Base-by-base conservation (phyloP, 2,329 filamentous ascomycete genomes). In the Alternaria ventricosa region DNA sequence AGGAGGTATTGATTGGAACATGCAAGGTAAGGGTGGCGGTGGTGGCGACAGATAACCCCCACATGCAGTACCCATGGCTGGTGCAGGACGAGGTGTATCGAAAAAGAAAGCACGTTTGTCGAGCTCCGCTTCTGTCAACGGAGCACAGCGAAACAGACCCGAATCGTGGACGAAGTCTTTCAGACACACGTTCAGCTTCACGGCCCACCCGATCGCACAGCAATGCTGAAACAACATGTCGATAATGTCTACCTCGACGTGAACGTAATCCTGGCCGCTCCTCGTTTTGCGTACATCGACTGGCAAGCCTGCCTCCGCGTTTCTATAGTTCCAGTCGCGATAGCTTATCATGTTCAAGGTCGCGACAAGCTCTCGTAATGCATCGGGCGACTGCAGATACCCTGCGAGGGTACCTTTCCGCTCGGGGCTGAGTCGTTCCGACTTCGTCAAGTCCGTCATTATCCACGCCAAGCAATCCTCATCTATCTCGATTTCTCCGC, bases 401-500 rank as follows among this genome's bases (percentile, higher is more conserved):
- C 55, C n/a, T 36, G 73, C 68, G 15, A 78, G 71, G 0, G 46
- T 65, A n/a, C 57, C 62, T 54, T 65, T 74, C 69, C 86, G 87
- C 46, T 87, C 84, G 2, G 84, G 80, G 6, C 82, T 83, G 22
- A 88, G 75, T 2, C 86, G 71, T 44, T 85, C 84, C 4, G 82
- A 82, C 27, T 79, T 76, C 25, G 88, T 73, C 18, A 89, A 75
- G 3, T 85, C 83, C 12, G 79, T 75, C 57, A 87, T 85, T 12
- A 81, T 80, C 75, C 79, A 83, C 25, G 79, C 75, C 6, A 89
- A 77, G 9, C 77, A 72, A 0, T 78, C 65, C 5, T 81, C 74
- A 45, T 81, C 77, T 57, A 88, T 81, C 60, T 82, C 63, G 6
- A 61, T 54, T 6, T 55, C 46, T 1, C 65, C 61, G 2, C 65